Base-by-base conservation (phyloP, 257 asterid species). In the Primulina eburnea region DNA sequence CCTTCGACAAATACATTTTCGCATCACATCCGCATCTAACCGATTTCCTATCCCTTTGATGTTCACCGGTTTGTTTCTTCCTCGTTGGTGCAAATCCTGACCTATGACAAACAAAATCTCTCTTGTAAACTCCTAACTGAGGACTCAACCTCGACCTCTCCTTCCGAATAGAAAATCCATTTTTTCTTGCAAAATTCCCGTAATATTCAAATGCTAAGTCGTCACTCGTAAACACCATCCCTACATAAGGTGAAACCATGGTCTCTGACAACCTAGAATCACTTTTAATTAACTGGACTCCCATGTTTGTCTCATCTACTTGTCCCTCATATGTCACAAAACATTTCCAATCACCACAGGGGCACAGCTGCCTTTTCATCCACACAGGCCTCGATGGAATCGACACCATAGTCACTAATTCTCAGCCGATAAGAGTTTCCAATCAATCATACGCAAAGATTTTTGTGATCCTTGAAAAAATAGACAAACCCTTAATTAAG, bases 311-410 rank as follows among this genome's bases (percentile, higher is more conserved):
- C 52, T 82, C 85, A 9, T 82, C 79, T 21, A 80, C 47, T 40
- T 86, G 87, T 61, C 79, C 80, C 58, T 86, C 95, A 24, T 70
- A 74, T 37, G 84, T 71, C 52, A 81, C 64, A 67, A 86, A 86
- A 70, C 95, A 86, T 81, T 86, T 88, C 92, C 95, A 88, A 76
- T 88, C 87, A 26, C 92, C 95, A 75, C 92, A 88, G 0, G 88
- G 92, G 71, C 92, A 86, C 72, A 86, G 88, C 76, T 84, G 92
- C 75, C 81, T 79, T 71, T 76, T 82, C 80, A 76, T 78, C 92
- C 95, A 88, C 73, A 81, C 72, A 71, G 71, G 61, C 73, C 81
- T 81, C 18, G 83, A 79, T 55, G 78, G 87, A 20, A 77, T 34
- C 14, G 82, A 82, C 33, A 68, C 83, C 88, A 88, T 88, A 65